Evolutionary conservation across 192 early-diverging fungal species (phyloP).

Genomic region (Umbelopsis sp.): DNA sequence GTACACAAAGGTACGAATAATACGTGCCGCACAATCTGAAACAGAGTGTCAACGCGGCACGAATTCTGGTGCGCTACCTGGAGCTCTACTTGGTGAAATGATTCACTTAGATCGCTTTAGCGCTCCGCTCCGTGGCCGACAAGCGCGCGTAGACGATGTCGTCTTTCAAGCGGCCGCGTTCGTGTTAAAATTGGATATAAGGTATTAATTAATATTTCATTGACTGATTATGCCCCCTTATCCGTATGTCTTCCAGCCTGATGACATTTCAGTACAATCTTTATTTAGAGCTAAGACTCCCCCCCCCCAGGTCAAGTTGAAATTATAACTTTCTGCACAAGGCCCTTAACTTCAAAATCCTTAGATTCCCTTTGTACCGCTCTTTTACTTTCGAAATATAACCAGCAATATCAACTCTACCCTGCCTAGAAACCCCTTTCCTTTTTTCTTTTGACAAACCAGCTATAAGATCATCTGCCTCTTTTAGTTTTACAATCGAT

Average conservation of each 20-base stretch:
- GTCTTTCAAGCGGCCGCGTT: slow-evolving; percentile 8
- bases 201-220: too few species aligned
- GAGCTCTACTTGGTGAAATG: not conserved
- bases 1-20: too few species aligned
- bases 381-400: too few species aligned
- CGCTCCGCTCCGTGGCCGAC: not conserved
- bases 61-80: not conserved
- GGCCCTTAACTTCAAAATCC: not conserved
- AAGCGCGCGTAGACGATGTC: not conserved
- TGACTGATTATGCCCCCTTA: too few species aligned
- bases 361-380: too few species aligned
- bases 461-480: not conserved
- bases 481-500: not conserved
- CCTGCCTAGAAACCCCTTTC: not conserved
- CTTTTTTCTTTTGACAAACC: not conserved
- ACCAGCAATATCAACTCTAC: too few species aligned
- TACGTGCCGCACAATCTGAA: not conserved
- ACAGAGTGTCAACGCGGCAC: slow-evolving; percentile 1
- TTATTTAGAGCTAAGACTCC: not conserved
- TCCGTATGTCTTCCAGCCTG: too few species aligned
- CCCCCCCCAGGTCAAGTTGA: slow-evolving; percentile 18
- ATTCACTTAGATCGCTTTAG: not conserved
- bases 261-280: not conserved
- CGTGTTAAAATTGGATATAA: not conserved
- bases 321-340: not conserved